A percentile compares a stretch with the other conserved stretches of the same genome.
Evolutionary conservation across 2,329 filamentous ascomycete species (phyloP).

Genomic region (Neofusicoccum parvum): DNA sequence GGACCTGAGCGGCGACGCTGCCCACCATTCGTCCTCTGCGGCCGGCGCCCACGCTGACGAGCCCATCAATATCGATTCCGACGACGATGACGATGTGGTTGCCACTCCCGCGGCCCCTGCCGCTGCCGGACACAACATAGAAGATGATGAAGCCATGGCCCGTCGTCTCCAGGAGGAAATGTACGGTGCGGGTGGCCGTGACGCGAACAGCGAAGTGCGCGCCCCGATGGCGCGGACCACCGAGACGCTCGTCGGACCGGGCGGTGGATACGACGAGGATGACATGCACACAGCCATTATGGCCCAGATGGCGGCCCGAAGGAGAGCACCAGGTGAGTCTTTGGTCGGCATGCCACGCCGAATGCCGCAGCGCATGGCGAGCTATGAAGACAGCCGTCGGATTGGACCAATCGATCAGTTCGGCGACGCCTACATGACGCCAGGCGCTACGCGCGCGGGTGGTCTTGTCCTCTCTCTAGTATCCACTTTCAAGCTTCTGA

Average conservation of each 20-base stretch:
- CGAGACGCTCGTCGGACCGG: conserved; percentile 84
- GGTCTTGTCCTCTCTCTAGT: neutral
- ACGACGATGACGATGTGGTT: conserved; percentile 62
- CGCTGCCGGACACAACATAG: conserved; percentile 39
- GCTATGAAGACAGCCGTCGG: neutral
- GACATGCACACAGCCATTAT: conserved; percentile 64
- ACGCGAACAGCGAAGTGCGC: conserved; percentile 64
- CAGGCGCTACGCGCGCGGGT: neutral
- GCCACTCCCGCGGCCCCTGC: conserved; percentile 34
- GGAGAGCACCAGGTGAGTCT: conserved; percentile 22
- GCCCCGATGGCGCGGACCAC: conserved; percentile 90
- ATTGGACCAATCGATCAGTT: neutral
- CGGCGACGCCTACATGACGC: neutral
- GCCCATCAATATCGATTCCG: conserved; percentile 73
- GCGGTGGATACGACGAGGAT: conserved; percentile 54
- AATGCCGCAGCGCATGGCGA: neutral
- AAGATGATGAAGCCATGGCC: conserved; percentile 93
- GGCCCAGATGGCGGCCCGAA: conserved; percentile 60
- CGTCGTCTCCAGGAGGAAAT: conserved; percentile 89
- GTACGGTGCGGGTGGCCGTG: conserved; percentile 60
- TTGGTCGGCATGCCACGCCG: neutral
- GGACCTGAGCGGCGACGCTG: conserved; percentile 47
- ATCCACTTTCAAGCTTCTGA: neutral
- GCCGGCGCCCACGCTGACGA: conserved; percentile 43
- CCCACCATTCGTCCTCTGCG: conserved; percentile 40